Evolutionary conservation across 331 rosid genomes (phyloP), one percentile per base, ranked within the genome.

Genomic region (Rhamnella rubrinervis): DNA sequence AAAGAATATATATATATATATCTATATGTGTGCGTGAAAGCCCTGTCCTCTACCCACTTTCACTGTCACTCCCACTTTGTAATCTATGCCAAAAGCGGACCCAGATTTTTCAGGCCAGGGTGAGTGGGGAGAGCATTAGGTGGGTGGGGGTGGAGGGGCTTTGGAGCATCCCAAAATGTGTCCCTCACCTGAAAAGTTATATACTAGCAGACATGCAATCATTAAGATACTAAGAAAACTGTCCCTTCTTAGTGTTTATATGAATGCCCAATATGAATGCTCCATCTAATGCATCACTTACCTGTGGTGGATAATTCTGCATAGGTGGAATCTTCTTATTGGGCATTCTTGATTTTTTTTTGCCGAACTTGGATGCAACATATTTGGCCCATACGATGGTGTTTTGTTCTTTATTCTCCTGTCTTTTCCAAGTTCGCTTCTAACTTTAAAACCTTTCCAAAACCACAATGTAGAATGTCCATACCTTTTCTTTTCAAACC

Each of bases 41-140:
- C 82, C 49, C 50, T 83, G 84, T 83, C 75, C 62, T 6, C 59
- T 17, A 58, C 6, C 63, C 25, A 47, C 28, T 31, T 31, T 31
- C 68, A 57, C 66, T 65, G n/a, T 78, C 75, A 23, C 65, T 80
- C 53, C 66, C 81, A 53, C 71, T 72, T 13, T 35, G 49, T 20
- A 77, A 71, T 78, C 74, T 78, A 76, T 63, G 72, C 81, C 80
- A 72, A 81, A 85, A 79, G 78, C 52, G 55, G 75, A 41, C 76
- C 4, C 75, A 60, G 78, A 71, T 57, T 77, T 49, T 25, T 72
- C 75, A 71, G 77, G 62, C 75, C 63, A 55, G 31, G 37, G 55
- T 77, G 81, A 85, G 96, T 87, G 87, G 86, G 79, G 3, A 71
- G 70, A 78, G 87, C 96, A 87, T 79, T 82, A 86, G 66, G 10